Evolutionary conservation across 345 rosid species (phyloP).

Genomic region (Reutealis trisperma): DNA sequence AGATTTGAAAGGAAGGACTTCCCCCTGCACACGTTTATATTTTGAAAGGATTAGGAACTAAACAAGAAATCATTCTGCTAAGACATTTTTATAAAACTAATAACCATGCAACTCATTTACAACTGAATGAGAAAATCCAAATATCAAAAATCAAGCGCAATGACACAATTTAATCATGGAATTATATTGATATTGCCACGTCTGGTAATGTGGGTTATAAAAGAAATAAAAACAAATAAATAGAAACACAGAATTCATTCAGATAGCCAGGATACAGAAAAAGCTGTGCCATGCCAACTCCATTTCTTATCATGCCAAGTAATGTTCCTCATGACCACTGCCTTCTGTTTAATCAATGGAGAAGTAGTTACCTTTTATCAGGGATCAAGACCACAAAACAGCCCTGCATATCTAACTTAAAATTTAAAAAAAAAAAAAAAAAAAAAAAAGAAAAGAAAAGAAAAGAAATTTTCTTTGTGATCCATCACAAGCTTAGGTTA

Average conservation of each 20-base stretch:
- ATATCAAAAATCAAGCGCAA: slow-evolving; percentile 6
- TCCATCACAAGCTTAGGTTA: not conserved
- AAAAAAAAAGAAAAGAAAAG: no score
- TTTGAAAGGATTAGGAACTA: slow-evolving; percentile 12
- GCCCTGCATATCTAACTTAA: not conserved
- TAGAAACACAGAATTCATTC: not conserved
- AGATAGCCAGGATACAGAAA: not conserved
- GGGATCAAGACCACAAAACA: not conserved
- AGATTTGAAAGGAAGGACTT: slow-evolving; percentile 76
- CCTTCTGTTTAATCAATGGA: not conserved
- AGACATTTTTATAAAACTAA: not conserved
- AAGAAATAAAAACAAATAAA: not conserved
- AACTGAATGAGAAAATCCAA: not conserved
- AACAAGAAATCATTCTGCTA: slow-evolving; percentile 8
- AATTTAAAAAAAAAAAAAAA: no score
- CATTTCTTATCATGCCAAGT: not conserved
- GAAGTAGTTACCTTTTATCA: not conserved
- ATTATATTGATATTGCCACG: not conserved
- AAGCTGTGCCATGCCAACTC: no score
- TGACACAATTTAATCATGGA: not conserved
- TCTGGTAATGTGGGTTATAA: not conserved
- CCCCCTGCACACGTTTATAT: slow-evolving; percentile 51
- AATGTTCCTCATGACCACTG: not conserved
- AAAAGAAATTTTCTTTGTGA: not conserved
- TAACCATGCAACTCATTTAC: not conserved